These are phyloP conservation scores for Bisporella sp. DNA, from an alignment of 2,329 filamentous ascomycete species.

Conservation along the genomic window DNA sequence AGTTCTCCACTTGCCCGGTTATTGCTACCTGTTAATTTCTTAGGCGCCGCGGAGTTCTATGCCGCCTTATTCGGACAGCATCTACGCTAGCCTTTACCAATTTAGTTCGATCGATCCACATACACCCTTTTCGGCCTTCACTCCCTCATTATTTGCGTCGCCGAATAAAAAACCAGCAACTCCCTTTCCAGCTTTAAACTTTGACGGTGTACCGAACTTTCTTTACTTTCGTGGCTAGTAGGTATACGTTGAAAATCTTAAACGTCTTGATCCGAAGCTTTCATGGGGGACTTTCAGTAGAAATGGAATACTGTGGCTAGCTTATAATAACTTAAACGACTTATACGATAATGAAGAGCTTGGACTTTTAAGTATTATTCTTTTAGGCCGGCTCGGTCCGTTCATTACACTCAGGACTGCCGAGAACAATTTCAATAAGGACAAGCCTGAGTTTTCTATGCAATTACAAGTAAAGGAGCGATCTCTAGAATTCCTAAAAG, in stretches of 20 bases:
- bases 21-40: conserved; percentile 1
- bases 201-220: conserved; percentile 7
- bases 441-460: too few relatives aligned
- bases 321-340: conserved; percentile 4
- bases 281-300: too few relatives aligned
- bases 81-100: conserved; percentile 1
- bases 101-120: conserved; percentile 4
- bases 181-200: conserved; percentile 3
- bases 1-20: conserved; percentile 1
- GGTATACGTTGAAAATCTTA: conserved; percentile 7
- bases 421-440: too few relatives aligned
- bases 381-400: conserved; percentile 7
- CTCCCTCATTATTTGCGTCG: conserved; percentile 8
- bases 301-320: conserved; percentile 1
- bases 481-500: conserved; percentile 6
- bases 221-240: conserved; percentile 7
- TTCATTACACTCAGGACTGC: background rate
- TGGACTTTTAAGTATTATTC: conserved; percentile 8
- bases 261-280: background rate
- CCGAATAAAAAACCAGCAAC: background rate
- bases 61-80: background rate
- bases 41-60: conserved; percentile 3
- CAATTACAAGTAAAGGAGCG: conserved; percentile 1
- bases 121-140: background rate
- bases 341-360: background rate